Base-by-base conservation (phyloP, 306 rosid species). In the Quercus rubra region DNA sequence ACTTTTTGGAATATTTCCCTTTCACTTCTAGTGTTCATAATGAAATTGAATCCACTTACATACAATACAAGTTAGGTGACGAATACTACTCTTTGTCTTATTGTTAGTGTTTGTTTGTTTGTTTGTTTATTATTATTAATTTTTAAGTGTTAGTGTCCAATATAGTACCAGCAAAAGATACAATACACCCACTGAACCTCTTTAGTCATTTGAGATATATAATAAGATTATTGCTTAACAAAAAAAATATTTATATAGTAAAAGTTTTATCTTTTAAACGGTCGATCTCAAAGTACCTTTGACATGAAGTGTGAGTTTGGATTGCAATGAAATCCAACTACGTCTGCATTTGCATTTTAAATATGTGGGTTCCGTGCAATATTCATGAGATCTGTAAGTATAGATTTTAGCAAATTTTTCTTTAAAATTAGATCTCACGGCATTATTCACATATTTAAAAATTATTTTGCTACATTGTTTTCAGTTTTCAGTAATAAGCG, bases 301-400 rank as follows among this genome's bases (percentile, higher is more conserved):
- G 54, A 58, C 8, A 58, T 9, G 0, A 33, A 33, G 35, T 33
- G 31, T 3, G 35, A 33, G 35, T 33, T 33, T 33, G 35, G 35
- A 33, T 33, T 33, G 35, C 35, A 33, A 33, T 33, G 35, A 33
- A 33, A 33, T 33, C 35, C 35, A 33, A 5, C 5, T 1, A 33
- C 6, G 1, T 5, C 1, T 33, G 35, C 1, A 1, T 5, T 33
- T 33, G 0, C 35, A 1, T 33, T 33, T 5, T 33, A 33, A 33
- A 33, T 0, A 5, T 33, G 6, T 33, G 6, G 1, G 0, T 33
- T 33, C 0, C 0, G 0, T 33, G 35, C 0, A 1, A 0, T 5
- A 6, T 33, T 33, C 0, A 5, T 0, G 0, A 0, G 35, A 33
- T 1, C 6, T 0, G 6, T 0, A 33, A 33, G 1, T 33, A 5